Evolutionary conservation across 805 yeast species (phyloP).

Genomic region (Candida ficus): DNA sequence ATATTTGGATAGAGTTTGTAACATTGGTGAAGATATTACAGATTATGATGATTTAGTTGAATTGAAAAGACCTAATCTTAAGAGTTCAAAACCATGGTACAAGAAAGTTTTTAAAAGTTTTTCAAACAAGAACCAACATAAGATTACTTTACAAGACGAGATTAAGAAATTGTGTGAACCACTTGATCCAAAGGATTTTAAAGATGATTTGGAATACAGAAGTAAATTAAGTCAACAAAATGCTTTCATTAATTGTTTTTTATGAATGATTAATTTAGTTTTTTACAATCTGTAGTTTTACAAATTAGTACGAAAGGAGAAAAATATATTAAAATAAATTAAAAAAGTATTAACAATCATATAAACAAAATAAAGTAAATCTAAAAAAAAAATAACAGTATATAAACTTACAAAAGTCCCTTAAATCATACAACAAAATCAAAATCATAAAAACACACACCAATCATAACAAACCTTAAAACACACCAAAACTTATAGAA

Average conservation of each 20-base stretch:
- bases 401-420: too few relatives aligned
- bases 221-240: neutral
- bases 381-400: too few relatives aligned
- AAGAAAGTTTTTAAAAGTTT: neutral
- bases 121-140: too few relatives aligned
- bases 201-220: constrained; percentile 2
- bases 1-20: neutral
- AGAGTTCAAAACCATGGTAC: too few relatives aligned
- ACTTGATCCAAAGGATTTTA: neutral
- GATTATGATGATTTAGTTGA: neutral
- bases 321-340: neutral
- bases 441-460: too few relatives aligned
- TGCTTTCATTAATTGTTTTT: constrained; percentile 4
- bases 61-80: neutral
- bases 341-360: neutral
- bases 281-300: too few relatives aligned
- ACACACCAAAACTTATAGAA: neutral
- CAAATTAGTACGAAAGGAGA: too few relatives aligned
- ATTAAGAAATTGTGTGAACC: neutral
- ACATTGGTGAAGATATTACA: neutral
- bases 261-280: too few relatives aligned
- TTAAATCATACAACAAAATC: too few relatives aligned
- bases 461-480: neutral
- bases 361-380: too few relatives aligned
- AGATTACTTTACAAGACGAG: neutral